These are phyloP conservation scores for Phytophthora fragariae DNA, from an alignment of 352 stramenopile genomes.

Conservation along the genomic window DNA sequence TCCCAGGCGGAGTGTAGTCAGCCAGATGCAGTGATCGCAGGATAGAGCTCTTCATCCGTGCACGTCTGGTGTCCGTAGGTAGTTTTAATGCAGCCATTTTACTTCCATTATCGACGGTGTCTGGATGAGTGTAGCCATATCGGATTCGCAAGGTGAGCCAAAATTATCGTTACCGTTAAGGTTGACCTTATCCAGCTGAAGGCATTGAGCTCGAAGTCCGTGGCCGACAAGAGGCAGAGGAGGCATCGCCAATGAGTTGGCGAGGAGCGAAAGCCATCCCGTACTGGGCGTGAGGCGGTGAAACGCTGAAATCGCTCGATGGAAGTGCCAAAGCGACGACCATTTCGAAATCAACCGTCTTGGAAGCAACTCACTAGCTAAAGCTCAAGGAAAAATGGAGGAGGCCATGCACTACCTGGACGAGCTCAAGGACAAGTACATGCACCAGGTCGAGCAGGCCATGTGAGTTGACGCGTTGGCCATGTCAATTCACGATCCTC, in stretches of 20 bases:
- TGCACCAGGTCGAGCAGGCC: constrained; percentile 62
- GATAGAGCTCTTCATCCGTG: constrained; percentile 24
- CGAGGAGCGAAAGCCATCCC: neutral
- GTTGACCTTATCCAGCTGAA: constrained; percentile 16
- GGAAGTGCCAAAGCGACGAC: neutral
- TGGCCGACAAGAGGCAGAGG: constrained; percentile 23
- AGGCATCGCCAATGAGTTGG: constrained; percentile 6
- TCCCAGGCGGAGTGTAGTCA: constrained; percentile 15
- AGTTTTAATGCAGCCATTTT: constrained; percentile 48
- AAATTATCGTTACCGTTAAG: constrained; percentile 15
- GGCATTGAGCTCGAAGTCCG: neutral
- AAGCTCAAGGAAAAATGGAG: constrained; percentile 32
- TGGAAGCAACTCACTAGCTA: constrained; percentile 2
- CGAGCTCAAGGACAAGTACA: constrained; percentile 69
- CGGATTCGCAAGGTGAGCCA: constrained; percentile 40
- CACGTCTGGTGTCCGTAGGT: constrained; percentile 35
- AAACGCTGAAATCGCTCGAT: constrained; percentile 9
- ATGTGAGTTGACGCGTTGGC: constrained; percentile 42
- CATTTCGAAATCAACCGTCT: constrained; percentile 34
- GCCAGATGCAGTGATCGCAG: constrained; percentile 19
- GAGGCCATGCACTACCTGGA: constrained; percentile 55
- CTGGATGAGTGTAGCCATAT: constrained; percentile 26
- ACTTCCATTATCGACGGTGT: constrained; percentile 11
- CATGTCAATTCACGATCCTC: too few species aligned
- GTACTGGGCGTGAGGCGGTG: constrained; percentile 14